These are phyloP conservation scores for Apiotrichum laibachii DNA, from an alignment of 1,284 basidiomycete genomes.

Conservation along the genomic window DNA sequence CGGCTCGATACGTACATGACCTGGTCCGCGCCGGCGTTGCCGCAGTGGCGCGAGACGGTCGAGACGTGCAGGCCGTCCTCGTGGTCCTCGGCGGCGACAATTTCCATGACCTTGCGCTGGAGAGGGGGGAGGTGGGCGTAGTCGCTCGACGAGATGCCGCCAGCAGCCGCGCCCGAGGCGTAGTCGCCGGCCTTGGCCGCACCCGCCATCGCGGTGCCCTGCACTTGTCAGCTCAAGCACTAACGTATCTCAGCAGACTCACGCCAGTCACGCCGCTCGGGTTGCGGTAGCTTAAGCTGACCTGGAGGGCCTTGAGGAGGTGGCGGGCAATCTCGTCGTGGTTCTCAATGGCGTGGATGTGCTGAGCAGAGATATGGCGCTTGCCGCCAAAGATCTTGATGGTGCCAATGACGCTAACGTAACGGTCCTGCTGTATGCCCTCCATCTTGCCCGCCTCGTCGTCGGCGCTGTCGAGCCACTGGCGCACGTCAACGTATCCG, in stretches of 20 bases:
- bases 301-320: conserved; percentile 59
- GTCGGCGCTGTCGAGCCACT: conserved; percentile 75
- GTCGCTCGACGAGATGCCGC: conserved; percentile 14
- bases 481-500: conserved; percentile 78
- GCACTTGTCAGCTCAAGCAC: background rate
- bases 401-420: conserved; percentile 84
- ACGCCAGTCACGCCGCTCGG: conserved; percentile 42
- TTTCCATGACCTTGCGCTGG: conserved; percentile 64
- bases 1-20: conserved; percentile 51
- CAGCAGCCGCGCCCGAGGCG: conserved; percentile 24
- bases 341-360: conserved; percentile 68
- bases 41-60: conserved; percentile 54
- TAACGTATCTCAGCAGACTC: conserved; percentile 14
- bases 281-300: conserved; percentile 53
- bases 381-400: conserved; percentile 83
- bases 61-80: conserved; percentile 64
- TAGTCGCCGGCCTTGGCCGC: conserved; percentile 32
- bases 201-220: conserved; percentile 1
- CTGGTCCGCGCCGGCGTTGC: conserved; percentile 28
- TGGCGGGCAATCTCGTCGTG: conserved; percentile 83
- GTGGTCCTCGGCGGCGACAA: conserved; percentile 54
- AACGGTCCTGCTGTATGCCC: conserved; percentile 60
- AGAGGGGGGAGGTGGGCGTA: conserved; percentile 62
- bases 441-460: conserved; percentile 58
- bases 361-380: conserved; percentile 72